Conservation (phyloP, 768 basidiomycete genomes). For the Candolleomyces aberdarensis region DNA sequence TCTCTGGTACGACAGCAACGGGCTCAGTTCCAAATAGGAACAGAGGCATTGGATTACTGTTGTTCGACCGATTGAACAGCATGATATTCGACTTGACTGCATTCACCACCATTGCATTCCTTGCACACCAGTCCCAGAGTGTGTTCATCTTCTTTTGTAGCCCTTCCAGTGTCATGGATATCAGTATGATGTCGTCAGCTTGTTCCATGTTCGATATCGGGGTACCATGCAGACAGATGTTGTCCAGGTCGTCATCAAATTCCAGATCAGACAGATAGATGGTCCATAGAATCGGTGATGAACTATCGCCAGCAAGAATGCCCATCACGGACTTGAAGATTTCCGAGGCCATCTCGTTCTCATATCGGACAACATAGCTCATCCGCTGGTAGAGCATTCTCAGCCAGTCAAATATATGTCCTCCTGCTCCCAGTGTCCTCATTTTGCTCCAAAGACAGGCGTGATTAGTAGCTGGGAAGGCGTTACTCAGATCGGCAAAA, state of each 20-base stretch:
- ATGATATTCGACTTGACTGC: constrained; percentile 19
- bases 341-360: neutral
- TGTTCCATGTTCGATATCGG: constrained; percentile 20
- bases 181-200: constrained; percentile 21
- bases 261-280: constrained; percentile 19
- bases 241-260: constrained; percentile 10
- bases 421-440: neutral
- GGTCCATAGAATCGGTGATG: constrained; percentile 21
- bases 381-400: constrained; percentile 9
- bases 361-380: constrained; percentile 4
- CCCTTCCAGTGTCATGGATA: constrained; percentile 13
- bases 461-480: no score
- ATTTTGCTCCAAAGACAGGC: constrained; percentile 15
- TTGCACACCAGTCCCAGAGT: constrained; percentile 16
- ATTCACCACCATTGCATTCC: constrained; percentile 23
- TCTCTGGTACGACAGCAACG: constrained; percentile 2
- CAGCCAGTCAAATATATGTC: constrained; percentile 11
- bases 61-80: constrained; percentile 14
- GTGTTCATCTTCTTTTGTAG: constrained; percentile 16
- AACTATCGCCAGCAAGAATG: constrained; percentile 19
- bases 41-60: neutral
- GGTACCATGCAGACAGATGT: constrained; percentile 11
- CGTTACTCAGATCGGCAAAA: constrained; percentile 11
- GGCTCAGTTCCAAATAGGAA: constrained; percentile 4
- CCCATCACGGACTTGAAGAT: constrained; percentile 8